Evolutionary conservation across 345 rosid species (phyloP), one percentile per base, ranked within the genome.

Genomic region (Euphorbia lathyris): DNA sequence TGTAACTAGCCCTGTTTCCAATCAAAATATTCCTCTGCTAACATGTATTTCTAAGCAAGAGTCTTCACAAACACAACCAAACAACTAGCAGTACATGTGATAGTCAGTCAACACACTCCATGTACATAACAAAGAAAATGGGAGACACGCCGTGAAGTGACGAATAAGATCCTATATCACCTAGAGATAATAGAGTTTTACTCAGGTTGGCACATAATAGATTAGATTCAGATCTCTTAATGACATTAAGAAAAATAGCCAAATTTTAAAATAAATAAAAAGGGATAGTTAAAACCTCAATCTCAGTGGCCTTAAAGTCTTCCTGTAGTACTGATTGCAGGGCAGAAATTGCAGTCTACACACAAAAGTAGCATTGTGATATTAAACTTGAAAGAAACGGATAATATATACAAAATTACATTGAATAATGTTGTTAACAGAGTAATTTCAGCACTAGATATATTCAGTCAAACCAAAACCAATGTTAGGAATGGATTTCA

Each of bases 261-360:
- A 22, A 51, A 5, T 6, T 19, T 51, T 11, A 26, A 52, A 53
- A 50, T 20, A 23, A 29, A 58, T 20, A 58, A 51, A 9, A 58
- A 52, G 42, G 22, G 17, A 48, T 38, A 27, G 19, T n/a, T 19
- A 43, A 26, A 81, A 91, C 95, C 97, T 91, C 95, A 76, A 91
- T 91, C 77, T 91, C 97, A 72, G 89, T 91, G 32, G 97, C 97
- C 86, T 91, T 89, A 84, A 91, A 89, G 75, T 91, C 97, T 82
- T 91, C 95, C 72, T 91, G 95, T 56, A 89, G 95, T 80, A 89
- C 95, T 42, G 97, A 84, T 73, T 91, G 92, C 77, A 91, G 79
- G 42, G 92, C 97, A 52, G 92, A 91, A 65, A 91, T 85, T 20
- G 95, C 85, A 73, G 91, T 87, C 97, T 64, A 26, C 84, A 68